A percentile compares a stretch with the other conserved stretches of the same genome.
phyloP scores from a whole-genome alignment of 1,139 yeast genomes.

The Suhomyces atakaporum region DNA sequence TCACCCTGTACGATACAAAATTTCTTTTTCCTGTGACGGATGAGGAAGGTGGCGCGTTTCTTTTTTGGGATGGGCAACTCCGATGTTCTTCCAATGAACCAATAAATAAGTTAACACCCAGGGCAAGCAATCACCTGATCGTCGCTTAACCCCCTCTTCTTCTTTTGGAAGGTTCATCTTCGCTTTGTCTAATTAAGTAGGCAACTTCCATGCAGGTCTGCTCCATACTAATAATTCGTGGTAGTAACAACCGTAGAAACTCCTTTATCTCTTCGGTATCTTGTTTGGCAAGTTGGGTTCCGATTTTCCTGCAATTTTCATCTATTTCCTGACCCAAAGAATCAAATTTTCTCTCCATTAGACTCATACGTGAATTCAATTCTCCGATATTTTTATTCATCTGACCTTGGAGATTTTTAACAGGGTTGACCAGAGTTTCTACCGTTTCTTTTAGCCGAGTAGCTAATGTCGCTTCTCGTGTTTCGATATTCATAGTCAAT shows the following conservation, averaged over 20 bases:
- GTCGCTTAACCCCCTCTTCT: too few relatives aligned
- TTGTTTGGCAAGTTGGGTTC: background rate
- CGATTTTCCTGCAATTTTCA: conserved; percentile 1
- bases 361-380: conserved; percentile 1
- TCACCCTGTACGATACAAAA: conserved; percentile 3
- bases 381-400: background rate
- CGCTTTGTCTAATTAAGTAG: conserved; percentile 3
- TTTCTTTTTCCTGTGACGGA: conserved; percentile 5
- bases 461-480: background rate
- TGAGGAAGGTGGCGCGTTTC: conserved; percentile 1
- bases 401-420: background rate
- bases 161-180: conserved; percentile 1
- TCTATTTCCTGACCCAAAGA: background rate
- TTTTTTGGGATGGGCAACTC: conserved; percentile 1
- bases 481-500: background rate
- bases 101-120: too few relatives aligned
- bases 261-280: conserved; percentile 20
- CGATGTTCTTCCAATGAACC: too few relatives aligned
- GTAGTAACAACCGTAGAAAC: conserved; percentile 24
- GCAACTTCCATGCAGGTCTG: conserved; percentile 4
- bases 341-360: conserved; percentile 1
- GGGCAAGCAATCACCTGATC: conserved; percentile 6
- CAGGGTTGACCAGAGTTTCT: background rate
- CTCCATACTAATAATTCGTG: conserved; percentile 24
- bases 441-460: background rate